Evolutionary conservation across 331 rosid species (phyloP), one percentile per base, ranked within the genome.

Genomic region (Cucumis variabilis): DNA sequence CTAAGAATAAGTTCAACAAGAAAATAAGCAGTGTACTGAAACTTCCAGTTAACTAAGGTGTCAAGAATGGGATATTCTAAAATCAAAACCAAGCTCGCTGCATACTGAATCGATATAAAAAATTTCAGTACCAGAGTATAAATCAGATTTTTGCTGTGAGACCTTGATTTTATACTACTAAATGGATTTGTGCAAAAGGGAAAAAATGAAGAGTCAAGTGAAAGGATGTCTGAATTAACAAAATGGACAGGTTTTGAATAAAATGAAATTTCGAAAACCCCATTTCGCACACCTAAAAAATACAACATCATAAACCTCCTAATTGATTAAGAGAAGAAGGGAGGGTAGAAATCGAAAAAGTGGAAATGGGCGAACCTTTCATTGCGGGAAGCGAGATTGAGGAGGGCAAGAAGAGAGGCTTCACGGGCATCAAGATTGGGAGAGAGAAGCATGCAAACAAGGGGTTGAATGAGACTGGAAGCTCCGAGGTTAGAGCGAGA

Each of bases 381-480:
- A 50, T 96, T 92, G 75, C 98, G 96, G 75, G 94, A 98, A 51
- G 99, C 98, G 24, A 96, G 98, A 83, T 96, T 96, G 89, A 96
- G 99, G 85, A 96, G 92, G 33, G 98, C 99, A 55, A 96, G 98
- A 53, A 96, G 98, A 50, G 99, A 95, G 44, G 95, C 88, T 75
- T 95, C 94, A 27, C 94, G 95, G 0, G 92, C 94, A 85, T 92
- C 98, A 17, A 93, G 89, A 89, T 92, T 90, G 83, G 94, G 89
- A 68, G 94, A 95, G 90, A 90, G 90, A 90, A 95, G 99, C 99
- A 96, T 95, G 69, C 91, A 89, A 13, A 96, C 98, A 84, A 96
- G 92, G 11, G 99, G 98, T 13, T 89, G 94, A 86, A 96, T 93
- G 51, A 96, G 96, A 72, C 96, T 98, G 0, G 94, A 89, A 20